Evolutionary conservation across 495 filamentous ascomycete genomes (phyloP).

Genomic region (Xeromyces bisporus): DNA sequence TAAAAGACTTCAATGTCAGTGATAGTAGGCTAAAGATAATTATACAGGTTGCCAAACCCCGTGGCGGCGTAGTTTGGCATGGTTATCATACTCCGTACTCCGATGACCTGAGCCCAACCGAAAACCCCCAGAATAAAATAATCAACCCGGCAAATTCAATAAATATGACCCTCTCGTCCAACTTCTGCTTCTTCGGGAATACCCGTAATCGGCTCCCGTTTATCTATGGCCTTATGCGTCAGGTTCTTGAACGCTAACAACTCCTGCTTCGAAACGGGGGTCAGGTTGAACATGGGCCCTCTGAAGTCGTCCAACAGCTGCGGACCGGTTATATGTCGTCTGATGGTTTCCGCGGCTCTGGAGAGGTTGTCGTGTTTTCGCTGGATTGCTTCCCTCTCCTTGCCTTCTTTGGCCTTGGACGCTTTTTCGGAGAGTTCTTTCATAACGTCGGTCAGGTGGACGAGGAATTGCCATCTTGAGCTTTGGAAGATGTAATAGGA

Average conservation of each 20-base stretch:
- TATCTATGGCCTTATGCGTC: conserved; percentile 15
- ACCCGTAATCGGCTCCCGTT: conserved; percentile 27
- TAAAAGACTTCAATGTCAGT: too few relatives aligned
- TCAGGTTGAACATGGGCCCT: conserved; percentile 17
- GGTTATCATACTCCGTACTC: too few relatives aligned
- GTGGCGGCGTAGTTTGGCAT: too few relatives aligned
- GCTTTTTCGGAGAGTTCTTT: conserved; percentile 24
- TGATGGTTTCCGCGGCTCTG: conserved; percentile 18
- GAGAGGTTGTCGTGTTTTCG: conserved; percentile 27
- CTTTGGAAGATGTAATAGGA: conserved; percentile 72
- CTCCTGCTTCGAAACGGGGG: conserved; percentile 12
- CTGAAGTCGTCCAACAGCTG: conserved; percentile 16
- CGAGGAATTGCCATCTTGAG: conserved; percentile 60
- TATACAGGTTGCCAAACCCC: too few relatives aligned
- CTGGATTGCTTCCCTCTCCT: conserved; percentile 14
- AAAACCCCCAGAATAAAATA: conserved; percentile 1
- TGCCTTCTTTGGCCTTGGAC: conserved; percentile 9
- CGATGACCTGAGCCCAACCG: too few relatives aligned
- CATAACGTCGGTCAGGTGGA: conserved; percentile 43
- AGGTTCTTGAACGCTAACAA: conserved; percentile 15
- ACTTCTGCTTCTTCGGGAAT: conserved; percentile 31
- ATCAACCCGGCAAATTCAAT: conserved; percentile 8
- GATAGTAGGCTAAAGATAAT: too few relatives aligned
- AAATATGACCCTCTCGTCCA: conserved; percentile 27
- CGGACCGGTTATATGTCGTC: conserved; percentile 18